Conservation (phyloP, 768 basidiomycete genomes). For the Exsudoporus frostii region DNA sequence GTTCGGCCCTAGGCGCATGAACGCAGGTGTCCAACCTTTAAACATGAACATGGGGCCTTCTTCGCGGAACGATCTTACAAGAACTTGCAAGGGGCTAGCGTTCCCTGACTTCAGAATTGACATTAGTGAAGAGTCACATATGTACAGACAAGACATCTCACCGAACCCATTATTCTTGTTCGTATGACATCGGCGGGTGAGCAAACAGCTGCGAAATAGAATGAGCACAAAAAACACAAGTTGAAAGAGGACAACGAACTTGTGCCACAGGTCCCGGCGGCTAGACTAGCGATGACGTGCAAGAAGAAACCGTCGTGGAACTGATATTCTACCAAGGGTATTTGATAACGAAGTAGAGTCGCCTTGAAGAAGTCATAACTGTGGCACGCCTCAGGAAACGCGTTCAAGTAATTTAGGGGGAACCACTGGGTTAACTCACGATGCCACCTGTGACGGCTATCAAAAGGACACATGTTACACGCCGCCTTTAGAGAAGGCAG, state of each 20-base stretch:
- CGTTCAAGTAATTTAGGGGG: neutral
- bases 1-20: slow-evolving; percentile 79
- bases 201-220: slow-evolving; percentile 54
- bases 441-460: slow-evolving; percentile 79
- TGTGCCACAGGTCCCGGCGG: slow-evolving; percentile 75
- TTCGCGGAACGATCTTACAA: slow-evolving; percentile 57
- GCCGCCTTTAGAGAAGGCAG: neutral
- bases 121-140: neutral
- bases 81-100: slow-evolving; percentile 46
- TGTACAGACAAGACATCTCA: slow-evolving; percentile 32
- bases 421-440: slow-evolving; percentile 47
- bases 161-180: slow-evolving; percentile 76
- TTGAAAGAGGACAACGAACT: slow-evolving; percentile 44
- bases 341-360: slow-evolving; percentile 45
- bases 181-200: slow-evolving; percentile 76
- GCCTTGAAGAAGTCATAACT: slow-evolving; percentile 81
- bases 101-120: slow-evolving; percentile 44
- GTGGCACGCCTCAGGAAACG: slow-evolving; percentile 5
- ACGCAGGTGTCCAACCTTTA: slow-evolving; percentile 89
- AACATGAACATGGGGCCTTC: slow-evolving; percentile 80
- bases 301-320: slow-evolving; percentile 62
- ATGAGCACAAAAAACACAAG: neutral
- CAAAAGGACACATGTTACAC: slow-evolving; percentile 4
- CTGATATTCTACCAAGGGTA: slow-evolving; percentile 58
- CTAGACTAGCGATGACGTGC: slow-evolving; percentile 64